These are phyloP conservation scores for Comarum palustre DNA, from an alignment of 306 rosid genomes.

Conservation along the genomic window DNA sequence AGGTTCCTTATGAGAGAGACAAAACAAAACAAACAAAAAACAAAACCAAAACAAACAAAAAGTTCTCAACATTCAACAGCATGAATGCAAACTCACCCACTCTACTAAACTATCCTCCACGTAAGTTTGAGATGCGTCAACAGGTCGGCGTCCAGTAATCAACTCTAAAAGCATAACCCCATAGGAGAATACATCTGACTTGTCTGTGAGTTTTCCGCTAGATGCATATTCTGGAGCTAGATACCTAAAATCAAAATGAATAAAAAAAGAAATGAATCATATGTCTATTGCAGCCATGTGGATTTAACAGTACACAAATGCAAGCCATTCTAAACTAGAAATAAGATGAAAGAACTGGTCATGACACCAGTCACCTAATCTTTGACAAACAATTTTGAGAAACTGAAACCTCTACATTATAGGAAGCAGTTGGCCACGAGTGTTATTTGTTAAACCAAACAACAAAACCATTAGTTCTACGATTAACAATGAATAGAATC, in stretches of 20 bases:
- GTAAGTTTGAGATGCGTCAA: constrained; percentile 60
- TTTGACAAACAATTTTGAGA: background rate
- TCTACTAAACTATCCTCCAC: constrained; percentile 92
- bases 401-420: background rate
- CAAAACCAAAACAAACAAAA: background rate
- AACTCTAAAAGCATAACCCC: constrained; percentile 96
- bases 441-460: background rate
- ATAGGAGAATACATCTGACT: constrained; percentile 91
- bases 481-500: background rate
- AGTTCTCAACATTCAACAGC: background rate
- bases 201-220: constrained; percentile 91
- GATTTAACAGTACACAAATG: background rate
- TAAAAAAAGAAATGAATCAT: constrained; percentile 2
- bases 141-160: constrained; percentile 80
- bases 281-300: background rate
- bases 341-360: background rate
- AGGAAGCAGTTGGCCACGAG: background rate
- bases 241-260: constrained; percentile 51
- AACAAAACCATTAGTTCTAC: background rate
- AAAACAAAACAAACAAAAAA: background rate
- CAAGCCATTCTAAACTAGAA: background rate
- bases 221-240: constrained; percentile 97
- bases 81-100: constrained; percentile 53
- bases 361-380: background rate
- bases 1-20: background rate